A percentile compares a stretch with the other conserved stretches of the same genome.
phyloP scores from a whole-genome alignment of 2,329 filamentous ascomycete species.

The Aspergillus sp. region DNA sequence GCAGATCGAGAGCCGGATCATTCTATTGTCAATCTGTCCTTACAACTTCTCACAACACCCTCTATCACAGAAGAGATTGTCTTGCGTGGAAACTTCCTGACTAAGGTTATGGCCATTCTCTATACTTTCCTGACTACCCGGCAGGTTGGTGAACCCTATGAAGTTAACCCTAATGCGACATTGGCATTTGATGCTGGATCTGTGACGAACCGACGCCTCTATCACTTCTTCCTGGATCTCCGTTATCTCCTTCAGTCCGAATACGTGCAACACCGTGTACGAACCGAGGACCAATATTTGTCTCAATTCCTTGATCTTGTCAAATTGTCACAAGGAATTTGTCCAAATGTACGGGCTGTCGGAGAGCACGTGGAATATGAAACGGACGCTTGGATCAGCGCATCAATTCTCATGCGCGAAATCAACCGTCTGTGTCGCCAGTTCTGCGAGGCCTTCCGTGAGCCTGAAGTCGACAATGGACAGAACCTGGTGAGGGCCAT shows the following conservation, averaged over 20 bases:
- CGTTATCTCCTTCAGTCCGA: conserved; percentile 85
- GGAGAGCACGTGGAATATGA: conserved; percentile 98
- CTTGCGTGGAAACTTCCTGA: conserved; percentile 90
- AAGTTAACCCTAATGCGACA: conserved; percentile 79
- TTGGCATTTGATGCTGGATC: conserved; percentile 91
- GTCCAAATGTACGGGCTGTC: conserved; percentile 84
- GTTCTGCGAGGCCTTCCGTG: conserved; percentile 79
- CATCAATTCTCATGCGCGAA: conserved; percentile 87
- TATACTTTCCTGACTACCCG: conserved; percentile 96
- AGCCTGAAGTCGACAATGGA: conserved; percentile 60
- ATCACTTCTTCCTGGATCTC: conserved; percentile 94
- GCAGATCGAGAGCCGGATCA: conserved; percentile 95
- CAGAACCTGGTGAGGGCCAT: conserved; percentile 66
- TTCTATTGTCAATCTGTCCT: conserved; percentile 94
- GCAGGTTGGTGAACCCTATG: conserved; percentile 89
- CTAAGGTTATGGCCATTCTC: conserved; percentile 88
- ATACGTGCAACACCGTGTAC: conserved; percentile 79
- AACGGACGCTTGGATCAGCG: conserved; percentile 96
- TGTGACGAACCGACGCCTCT: conserved; percentile 90
- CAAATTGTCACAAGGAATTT: conserved; percentile 95
- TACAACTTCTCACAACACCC: conserved; percentile 94
- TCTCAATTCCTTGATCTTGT: conserved; percentile 93
- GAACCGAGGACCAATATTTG: conserved; percentile 79
- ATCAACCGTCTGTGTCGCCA: conserved; percentile 89
- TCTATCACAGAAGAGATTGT: conserved; percentile 96